These are phyloP conservation scores for Botrytis fabae DNA, from an alignment of 2,329 filamentous ascomycete genomes.

Conservation along the genomic window DNA sequence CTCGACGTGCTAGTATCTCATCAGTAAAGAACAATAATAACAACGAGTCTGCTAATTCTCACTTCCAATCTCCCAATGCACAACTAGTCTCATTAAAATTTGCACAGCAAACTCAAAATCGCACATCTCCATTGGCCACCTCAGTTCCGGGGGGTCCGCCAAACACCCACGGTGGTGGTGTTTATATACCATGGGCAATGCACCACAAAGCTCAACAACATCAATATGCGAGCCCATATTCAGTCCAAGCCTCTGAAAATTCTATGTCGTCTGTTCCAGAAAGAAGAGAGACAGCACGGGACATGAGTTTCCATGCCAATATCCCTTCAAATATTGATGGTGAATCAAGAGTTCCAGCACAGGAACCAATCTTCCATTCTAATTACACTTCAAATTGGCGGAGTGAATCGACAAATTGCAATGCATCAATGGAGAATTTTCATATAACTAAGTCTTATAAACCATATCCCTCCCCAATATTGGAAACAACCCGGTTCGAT, in stretches of 20 bases:
- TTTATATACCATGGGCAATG: neutral
- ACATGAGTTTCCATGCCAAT: neutral
- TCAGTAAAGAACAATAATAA: neutral
- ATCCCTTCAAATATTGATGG: neutral
- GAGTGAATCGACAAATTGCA: neutral
- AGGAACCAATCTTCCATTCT: neutral
- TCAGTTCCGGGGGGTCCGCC: neutral
- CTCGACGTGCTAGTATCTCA: slow-evolving; percentile 1
- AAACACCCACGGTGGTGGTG: neutral
- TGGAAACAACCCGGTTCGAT: too few species aligned
- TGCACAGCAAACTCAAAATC: neutral
- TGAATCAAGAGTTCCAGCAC: neutral
- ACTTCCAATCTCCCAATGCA: neutral
- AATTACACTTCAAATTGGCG: neutral
- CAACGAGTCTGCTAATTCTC: neutral
- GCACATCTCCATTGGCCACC: neutral
- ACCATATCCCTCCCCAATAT: neutral
- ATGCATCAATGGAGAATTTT: neutral
- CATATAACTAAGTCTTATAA: neutral
- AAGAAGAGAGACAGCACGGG: neutral
- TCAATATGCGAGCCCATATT: slow-evolving; percentile 4
- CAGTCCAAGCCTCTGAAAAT: neutral
- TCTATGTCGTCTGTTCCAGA: neutral
- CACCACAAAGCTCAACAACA: neutral
- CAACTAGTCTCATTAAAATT: neutral